phyloP scores from a whole-genome alignment of 768 basidiomycete genomes.

The Xanthoconium stramineum region DNA sequence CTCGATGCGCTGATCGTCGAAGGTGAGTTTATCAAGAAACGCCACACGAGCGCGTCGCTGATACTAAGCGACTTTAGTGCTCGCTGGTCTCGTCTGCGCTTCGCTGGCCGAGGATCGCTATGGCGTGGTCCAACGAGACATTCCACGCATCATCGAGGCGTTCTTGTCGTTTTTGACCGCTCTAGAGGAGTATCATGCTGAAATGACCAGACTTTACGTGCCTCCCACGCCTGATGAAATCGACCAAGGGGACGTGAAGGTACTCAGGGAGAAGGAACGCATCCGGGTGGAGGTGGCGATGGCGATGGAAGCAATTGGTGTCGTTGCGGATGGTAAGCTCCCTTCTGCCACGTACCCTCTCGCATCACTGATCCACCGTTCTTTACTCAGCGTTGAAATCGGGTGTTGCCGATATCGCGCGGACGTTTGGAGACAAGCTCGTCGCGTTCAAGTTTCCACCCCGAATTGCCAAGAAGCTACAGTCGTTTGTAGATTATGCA shows the following conservation, averaged over 20 bases:
- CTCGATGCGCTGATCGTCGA: constrained; percentile 60
- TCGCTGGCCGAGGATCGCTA: constrained; percentile 80
- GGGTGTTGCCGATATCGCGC: constrained; percentile 60
- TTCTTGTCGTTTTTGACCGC: constrained; percentile 63
- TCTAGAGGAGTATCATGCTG: constrained; percentile 60
- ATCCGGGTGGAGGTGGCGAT: constrained; percentile 49
- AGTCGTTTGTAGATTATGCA: constrained; percentile 67
- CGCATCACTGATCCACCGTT: background rate
- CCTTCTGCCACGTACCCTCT: background rate
- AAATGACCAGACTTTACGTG: constrained; percentile 43
- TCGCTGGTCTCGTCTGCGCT: constrained; percentile 64
- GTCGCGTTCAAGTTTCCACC: constrained; percentile 77
- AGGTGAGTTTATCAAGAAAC: constrained; percentile 37
- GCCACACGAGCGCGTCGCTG: background rate
- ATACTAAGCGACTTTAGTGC: constrained; percentile 26
- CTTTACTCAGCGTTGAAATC: constrained; percentile 50
- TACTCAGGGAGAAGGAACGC: constrained; percentile 37
- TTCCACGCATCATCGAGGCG: constrained; percentile 77
- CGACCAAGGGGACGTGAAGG: constrained; percentile 23
- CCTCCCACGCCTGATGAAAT: constrained; percentile 37
- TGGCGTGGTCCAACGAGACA: constrained; percentile 82
- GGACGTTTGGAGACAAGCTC: constrained; percentile 73
- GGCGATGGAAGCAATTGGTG: constrained; percentile 51
- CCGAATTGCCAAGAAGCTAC: constrained; percentile 61
- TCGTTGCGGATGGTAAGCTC: constrained; percentile 56